These are phyloP conservation scores for Lolium multiflorum DNA, from an alignment of 176 grass and related monocot genomes.

Conservation along the genomic window DNA sequence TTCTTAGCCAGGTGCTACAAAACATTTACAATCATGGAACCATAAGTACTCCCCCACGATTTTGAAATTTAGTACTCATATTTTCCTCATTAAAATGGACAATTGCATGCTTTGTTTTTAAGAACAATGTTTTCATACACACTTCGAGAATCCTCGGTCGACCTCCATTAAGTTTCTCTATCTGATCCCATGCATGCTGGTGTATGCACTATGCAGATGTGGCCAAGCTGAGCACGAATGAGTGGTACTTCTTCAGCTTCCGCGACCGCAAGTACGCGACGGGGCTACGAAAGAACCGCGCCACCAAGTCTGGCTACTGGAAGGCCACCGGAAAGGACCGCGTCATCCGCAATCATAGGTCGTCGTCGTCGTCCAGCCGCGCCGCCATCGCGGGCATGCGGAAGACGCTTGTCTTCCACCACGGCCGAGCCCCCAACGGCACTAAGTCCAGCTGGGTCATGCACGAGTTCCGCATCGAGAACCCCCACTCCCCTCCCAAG, in stretches of 20 bases:
- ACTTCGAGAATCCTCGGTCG: too few species aligned
- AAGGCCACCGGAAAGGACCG: conserved; percentile 90
- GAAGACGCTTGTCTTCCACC: conserved; percentile 91
- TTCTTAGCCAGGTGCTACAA: too few species aligned
- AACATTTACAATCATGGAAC: too few species aligned
- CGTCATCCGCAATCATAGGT: conserved; percentile 46
- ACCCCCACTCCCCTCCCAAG: conserved; percentile 60
- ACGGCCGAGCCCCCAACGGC: conserved; percentile 80
- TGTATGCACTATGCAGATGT: conserved; percentile 46
- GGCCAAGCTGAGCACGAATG: conserved; percentile 74
- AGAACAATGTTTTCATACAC: too few species aligned
- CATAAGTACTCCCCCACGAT: too few species aligned
- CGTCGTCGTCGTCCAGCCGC: not conserved
- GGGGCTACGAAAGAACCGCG: conserved; percentile 75
- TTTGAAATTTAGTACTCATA: too few species aligned
- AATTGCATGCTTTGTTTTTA: too few species aligned
- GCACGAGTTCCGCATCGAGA: conserved; percentile 87
- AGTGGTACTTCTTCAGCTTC: conserved; percentile 97
- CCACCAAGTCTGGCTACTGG: conserved; percentile 84
- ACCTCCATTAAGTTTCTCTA: too few species aligned
- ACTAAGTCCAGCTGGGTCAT: conserved; percentile 83
- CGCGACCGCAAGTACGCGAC: conserved; percentile 89
- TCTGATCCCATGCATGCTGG: not conserved
- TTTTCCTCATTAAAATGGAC: too few species aligned
- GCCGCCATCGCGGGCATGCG: conserved; percentile 70